Base-by-base conservation (phyloP, 2,329 filamentous ascomycete genomes). In the Arthrobotrys megalospora region DNA sequence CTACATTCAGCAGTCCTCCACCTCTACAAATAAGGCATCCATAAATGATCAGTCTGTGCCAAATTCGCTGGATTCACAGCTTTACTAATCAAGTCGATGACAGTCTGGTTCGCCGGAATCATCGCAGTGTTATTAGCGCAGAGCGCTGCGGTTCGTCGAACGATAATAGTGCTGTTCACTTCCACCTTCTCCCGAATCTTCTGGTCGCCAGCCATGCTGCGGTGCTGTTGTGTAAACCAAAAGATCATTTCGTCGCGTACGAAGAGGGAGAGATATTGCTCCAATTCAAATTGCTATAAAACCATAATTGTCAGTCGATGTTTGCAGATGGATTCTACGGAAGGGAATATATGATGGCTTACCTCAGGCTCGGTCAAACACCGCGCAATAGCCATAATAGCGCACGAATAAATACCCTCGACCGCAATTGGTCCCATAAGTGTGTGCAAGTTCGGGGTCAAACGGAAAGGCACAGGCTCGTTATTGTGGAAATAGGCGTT, bases 161-260 rank as follows among this genome's bases (percentile, higher is more conserved):
- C 94, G 76, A 99, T 94, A 81, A 93, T 89, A 76, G 97, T 94
- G 81, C 91, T 93, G 84, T 99, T 99, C 66, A 89, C 87, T 85
- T 94, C 91, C 38, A 97, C 94, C 80, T 91, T 89, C 73, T 96
- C 93, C 21, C 93, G 87, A 60, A 96, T 86, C 83, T 93, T 90
- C 36, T 88, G 89, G 76, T 93, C 91, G 48, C 88, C 89, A 10
- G 58, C 50, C 81, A 91, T 87, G 28, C 85, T 84, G 5, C 86
- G 84, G 53, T 97, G 93, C 80, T 90, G 88, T 80, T 90, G 92
- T 1, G 92, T 96, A 81, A 94, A 94, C 96, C 96, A 99, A 86
- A 94, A 96, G 80, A 95, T 94, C 89, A 99, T 96, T 85, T 99
- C 96, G 82, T 99, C 96, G 6, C 96, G 90, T 80, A 99, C 96